Conservation (phyloP, 306 rosid genomes). For the Ormosia semicastrata region DNA sequence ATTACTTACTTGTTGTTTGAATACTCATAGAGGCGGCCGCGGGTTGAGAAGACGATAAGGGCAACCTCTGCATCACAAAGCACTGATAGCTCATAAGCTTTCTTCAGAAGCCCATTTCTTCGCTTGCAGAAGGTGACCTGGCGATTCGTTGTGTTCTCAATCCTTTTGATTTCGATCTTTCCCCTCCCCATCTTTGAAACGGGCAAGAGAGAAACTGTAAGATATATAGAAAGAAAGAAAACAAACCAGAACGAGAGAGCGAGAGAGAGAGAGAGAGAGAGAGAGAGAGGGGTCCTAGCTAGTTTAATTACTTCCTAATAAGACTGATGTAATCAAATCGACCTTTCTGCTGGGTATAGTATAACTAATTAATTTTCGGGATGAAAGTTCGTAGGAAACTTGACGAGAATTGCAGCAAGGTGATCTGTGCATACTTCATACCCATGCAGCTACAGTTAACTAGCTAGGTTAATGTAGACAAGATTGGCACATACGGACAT, state of each 20-base stretch:
- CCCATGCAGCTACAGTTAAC: neutral
- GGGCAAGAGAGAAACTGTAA: neutral
- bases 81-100: constrained; percentile 91
- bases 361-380: neutral
- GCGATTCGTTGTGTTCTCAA: constrained; percentile 83
- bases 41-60: constrained; percentile 90
- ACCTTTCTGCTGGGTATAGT: neutral
- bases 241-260: neutral
- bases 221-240: neutral
- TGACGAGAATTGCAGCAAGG: neutral
- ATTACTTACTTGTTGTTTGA: constrained; percentile 68
- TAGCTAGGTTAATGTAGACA: constrained; percentile 6
- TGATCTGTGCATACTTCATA: neutral
- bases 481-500: neutral
- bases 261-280: neutral
- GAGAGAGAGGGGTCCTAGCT: neutral
- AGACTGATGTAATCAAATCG: constrained; percentile 10
- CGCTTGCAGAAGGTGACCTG: constrained; percentile 97
- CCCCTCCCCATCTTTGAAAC: constrained; percentile 73
- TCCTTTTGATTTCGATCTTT: constrained; percentile 90
- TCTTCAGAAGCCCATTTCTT: constrained; percentile 88
- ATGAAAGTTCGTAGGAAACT: neutral
- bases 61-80: constrained; percentile 94
- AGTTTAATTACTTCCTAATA: too few relatives aligned
- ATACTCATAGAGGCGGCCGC: constrained; percentile 89